Evolutionary conservation across 805 yeast species (phyloP).

Genomic region (Spathaspora girioi): DNA sequence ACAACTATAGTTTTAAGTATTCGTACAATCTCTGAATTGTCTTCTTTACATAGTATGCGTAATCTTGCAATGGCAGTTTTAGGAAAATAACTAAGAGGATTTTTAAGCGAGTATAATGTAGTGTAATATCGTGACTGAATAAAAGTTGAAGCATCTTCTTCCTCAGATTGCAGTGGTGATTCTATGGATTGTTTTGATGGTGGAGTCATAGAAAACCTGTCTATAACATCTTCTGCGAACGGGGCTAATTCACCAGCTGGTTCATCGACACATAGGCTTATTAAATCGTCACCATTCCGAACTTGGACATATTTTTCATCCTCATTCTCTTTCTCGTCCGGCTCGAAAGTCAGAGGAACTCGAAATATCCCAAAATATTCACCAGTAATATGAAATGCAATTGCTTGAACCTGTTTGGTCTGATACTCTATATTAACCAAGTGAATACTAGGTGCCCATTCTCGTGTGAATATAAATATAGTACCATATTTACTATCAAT

Average conservation of each 20-base stretch:
- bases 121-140: constrained; percentile 30
- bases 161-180: not conserved
- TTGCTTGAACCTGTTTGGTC: not conserved
- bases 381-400: not conserved
- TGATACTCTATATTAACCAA: not conserved
- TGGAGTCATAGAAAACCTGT: constrained; percentile 6
- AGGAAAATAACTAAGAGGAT: constrained; percentile 38
- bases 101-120: constrained; percentile 35
- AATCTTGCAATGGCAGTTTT: constrained; percentile 50
- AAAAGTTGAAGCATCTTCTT: constrained; percentile 25
- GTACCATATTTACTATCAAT: not conserved
- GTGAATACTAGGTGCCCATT: not conserved
- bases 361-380: not conserved
- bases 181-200: not conserved
- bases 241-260: not conserved
- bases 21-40: constrained; percentile 13
- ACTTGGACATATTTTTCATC: not conserved
- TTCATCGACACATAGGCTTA: not conserved
- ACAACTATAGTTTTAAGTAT: constrained; percentile 28
- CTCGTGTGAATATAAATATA: not conserved
- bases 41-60: constrained; percentile 35
- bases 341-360: not conserved
- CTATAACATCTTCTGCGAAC: not conserved
- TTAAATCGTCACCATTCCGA: not conserved
- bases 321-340: not conserved